Base-by-base conservation (phyloP, 225 moss, liverwort and hornwort genomes). In the Marchantia paleacea region DNA sequence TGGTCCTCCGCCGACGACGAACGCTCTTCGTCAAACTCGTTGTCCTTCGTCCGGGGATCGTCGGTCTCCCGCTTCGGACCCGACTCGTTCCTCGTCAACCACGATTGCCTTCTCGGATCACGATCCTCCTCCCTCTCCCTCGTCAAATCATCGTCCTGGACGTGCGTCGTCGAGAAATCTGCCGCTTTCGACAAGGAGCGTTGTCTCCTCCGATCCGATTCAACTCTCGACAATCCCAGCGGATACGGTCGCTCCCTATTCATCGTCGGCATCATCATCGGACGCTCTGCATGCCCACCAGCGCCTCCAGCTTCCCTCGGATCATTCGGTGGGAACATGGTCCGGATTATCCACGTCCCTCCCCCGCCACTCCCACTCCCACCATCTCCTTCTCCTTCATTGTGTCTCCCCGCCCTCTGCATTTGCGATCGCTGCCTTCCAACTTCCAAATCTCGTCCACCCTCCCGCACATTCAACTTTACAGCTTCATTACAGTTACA, bases 121-220 rank as follows among this genome's bases (percentile, higher is more conserved):
- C 12, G 61, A 12, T 76, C 61, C 10, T 76, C 76, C 14, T 61
- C 39, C 22, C 7, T 62, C 76, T 15, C 29, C n/a, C 13, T 19
- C 19, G 22, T 66, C 20, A 30, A 31, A 25, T 60, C 14, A 29
- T 48, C 60, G 12, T 61, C 61, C 60, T 61, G 60, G 16, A 30
- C 22, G 25, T 7, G 19, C 75, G 29, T 1, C 24, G 72, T 50
- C 28, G 76, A 31, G 12, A 61, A 76, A 31, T 76, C 62, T 7
- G 61, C 60, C 30, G 58, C 29, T 20, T 61, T 22, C 7, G 61
- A 31, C 61, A 76, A 39, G 0, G 76, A 60, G 16, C 20, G 20
- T 61, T 57, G 76, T 61, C 76, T 48, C 76, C 31, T 76, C 47
- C 58, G 61, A 76, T 76, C 60, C 76, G 55, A 24, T 28, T 61